Base-by-base conservation (phyloP, 2,329 filamentous ascomycete species). In the Fusarium sarcochroum region DNA sequence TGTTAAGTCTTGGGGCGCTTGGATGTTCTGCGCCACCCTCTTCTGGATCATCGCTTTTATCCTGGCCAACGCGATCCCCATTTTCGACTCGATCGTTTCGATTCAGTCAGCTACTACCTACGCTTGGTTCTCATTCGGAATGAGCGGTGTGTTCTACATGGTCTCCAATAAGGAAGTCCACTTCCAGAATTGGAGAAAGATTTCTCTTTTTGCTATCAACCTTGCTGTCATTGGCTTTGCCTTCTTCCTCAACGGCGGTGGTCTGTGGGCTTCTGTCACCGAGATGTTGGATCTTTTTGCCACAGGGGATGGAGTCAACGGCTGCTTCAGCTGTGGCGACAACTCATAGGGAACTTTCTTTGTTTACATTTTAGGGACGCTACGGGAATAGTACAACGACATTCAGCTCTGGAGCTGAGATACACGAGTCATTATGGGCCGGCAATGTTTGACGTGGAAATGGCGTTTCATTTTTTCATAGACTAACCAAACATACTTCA, bases 21-120 rank as follows among this genome's bases (percentile, higher is more conserved):
- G 71, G 71, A 37, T 76, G n/a, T 48, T 37, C 8, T 64, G 58
- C 42, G 56, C 55, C 5, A 71, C 59, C 6, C 6, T 56, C 34
- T 72, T 71, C 34, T 72, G 69, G 69, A 35, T 73, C 14, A 34
- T 72, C 4, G 23, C 44, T 3, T 73, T 73, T 11, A 62, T 73
- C 30, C 37, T 73, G 7, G 66, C 69, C 27, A 73, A 73, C 40
- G 69, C 69, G 1, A 72, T 73, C 41, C 71, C 71, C 6, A 57
- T 72, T 6, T 73, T 73, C 45, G 66, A 72, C 51, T 73, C 70
- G 2, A 69, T 73, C 32, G 62, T 73, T 6, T 59, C 66, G 3
- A 70, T 73, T 18, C 63, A 61, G 23, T 70, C 66, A 1, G 68
- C 70, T 2, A 71, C 68, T 1, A 69, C 66, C 8, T 67, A 68